phyloP scores from a whole-genome alignment of 495 filamentous ascomycete species.

The Penicillium daleae region DNA sequence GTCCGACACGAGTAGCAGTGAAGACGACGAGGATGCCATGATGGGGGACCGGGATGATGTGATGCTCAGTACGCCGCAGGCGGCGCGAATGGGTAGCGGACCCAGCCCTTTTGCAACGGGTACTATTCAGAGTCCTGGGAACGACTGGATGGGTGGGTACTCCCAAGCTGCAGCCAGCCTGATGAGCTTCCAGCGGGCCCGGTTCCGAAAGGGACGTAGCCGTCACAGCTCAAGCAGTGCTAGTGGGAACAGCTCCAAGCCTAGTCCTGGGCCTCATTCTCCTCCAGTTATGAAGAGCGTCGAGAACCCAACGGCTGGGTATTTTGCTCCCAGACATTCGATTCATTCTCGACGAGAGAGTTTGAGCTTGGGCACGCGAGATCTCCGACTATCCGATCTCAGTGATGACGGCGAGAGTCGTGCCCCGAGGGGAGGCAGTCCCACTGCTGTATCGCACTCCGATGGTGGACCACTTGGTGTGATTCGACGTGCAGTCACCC shows the following conservation, averaged over 20 bases:
- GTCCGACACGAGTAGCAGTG: slow-evolving; percentile 75
- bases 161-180: slow-evolving; percentile 73
- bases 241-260: slow-evolving; percentile 71
- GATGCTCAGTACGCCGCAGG: slow-evolving; percentile 64
- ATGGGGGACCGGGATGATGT: slow-evolving; percentile 79
- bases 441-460: slow-evolving; percentile 40
- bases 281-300: slow-evolving; percentile 67
- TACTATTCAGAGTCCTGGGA: slow-evolving; percentile 52
- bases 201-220: slow-evolving; percentile 58
- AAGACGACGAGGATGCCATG: slow-evolving; percentile 78
- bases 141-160: slow-evolving; percentile 61
- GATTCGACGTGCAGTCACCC: slow-evolving; percentile 71
- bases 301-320: slow-evolving; percentile 51
- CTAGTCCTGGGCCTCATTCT: slow-evolving; percentile 64
- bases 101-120: slow-evolving; percentile 52
- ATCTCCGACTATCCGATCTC: slow-evolving; percentile 82
- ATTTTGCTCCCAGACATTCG: slow-evolving; percentile 50
- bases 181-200: slow-evolving; percentile 74
- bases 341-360: slow-evolving; percentile 73
- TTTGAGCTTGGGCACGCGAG: slow-evolving; percentile 82
- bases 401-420: slow-evolving; percentile 74
- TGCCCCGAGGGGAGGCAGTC: slow-evolving; percentile 49
- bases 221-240: slow-evolving; percentile 71
- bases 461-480: slow-evolving; percentile 53
- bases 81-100: slow-evolving; percentile 39